A percentile compares a stretch with the other conserved stretches of the same genome.
Conservation (phyloP, 495 filamentous ascomycete genomes). For the Xylaria scruposa region DNA sequence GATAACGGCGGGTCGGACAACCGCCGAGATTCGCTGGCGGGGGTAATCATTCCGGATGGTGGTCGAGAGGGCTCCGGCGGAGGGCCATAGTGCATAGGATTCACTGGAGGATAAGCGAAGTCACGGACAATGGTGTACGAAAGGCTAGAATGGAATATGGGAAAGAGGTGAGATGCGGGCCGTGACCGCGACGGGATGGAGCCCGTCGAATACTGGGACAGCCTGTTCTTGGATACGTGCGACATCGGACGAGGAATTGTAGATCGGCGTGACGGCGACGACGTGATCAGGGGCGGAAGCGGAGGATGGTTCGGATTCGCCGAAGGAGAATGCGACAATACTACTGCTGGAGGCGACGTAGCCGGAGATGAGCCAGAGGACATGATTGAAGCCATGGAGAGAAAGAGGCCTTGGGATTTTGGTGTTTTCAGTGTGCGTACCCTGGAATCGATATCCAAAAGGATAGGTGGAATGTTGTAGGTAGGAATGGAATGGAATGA, state of each 20-base stretch:
- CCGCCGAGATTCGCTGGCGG: constrained; percentile 79
- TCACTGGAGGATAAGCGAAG: constrained; percentile 85
- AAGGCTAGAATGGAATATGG: constrained; percentile 86
- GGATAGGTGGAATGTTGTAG: constrained; percentile 18
- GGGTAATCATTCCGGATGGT: constrained; percentile 80
- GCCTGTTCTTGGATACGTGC: constrained; percentile 71
- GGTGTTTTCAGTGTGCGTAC: constrained; percentile 39
- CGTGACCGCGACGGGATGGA: constrained; percentile 75
- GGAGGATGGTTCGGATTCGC: constrained; percentile 63
- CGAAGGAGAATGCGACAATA: constrained; percentile 54
- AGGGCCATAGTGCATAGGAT: constrained; percentile 94
- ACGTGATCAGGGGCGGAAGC: constrained; percentile 70
- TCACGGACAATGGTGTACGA: constrained; percentile 89
- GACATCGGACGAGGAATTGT: constrained; percentile 70
- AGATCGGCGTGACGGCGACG: constrained; percentile 58
- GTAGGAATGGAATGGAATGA: neutral
- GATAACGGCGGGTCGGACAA: constrained; percentile 79
- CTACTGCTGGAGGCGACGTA: constrained; percentile 57
- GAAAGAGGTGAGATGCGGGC: constrained; percentile 77
- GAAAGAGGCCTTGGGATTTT: constrained; percentile 32
- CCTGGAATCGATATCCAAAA: constrained; percentile 33
- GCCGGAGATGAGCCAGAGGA: constrained; percentile 63
- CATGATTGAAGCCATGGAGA: constrained; percentile 62
- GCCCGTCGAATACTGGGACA: constrained; percentile 72
- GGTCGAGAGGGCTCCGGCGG: constrained; percentile 72